Conservation (phyloP, 768 basidiomycete genomes). For the Cyclocybe cylindracea region DNA sequence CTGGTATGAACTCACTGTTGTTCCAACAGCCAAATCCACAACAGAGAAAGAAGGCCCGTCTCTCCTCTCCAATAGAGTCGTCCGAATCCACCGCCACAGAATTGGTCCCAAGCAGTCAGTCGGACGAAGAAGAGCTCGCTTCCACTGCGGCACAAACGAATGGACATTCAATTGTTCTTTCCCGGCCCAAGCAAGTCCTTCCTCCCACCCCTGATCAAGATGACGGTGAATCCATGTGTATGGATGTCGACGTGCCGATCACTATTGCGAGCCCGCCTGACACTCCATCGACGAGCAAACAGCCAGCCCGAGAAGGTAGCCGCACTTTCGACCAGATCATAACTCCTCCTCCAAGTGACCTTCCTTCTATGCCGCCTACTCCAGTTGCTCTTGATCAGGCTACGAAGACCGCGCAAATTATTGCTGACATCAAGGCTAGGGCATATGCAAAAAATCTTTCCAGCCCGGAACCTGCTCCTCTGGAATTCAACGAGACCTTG, state of each 20-base stretch:
- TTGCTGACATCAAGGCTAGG: constrained; percentile 65
- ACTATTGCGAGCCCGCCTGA: not conserved
- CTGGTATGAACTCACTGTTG: not conserved
- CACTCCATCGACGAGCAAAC: not conserved
- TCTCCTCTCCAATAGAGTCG: constrained; percentile 31
- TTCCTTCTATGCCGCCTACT: constrained; percentile 25
- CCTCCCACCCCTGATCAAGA: not conserved
- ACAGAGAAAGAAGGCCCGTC: constrained; percentile 37
- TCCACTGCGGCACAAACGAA: too few species aligned
- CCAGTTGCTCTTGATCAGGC: constrained; percentile 35
- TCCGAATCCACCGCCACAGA: constrained; percentile 22
- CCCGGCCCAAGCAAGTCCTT: too few species aligned
- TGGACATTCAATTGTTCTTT: too few species aligned
- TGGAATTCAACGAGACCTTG: constrained; percentile 44
- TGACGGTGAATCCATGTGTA: not conserved
- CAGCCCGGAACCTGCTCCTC: constrained; percentile 43
- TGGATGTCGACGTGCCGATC: too few species aligned
- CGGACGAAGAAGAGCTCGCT: constrained; percentile 59
- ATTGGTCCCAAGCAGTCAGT: constrained; percentile 65
- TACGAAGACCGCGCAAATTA: constrained; percentile 55
- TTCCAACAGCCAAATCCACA: constrained; percentile 12
- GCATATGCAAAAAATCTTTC: constrained; percentile 47
- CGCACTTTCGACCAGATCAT: constrained; percentile 8
- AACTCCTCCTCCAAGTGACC: constrained; percentile 25
- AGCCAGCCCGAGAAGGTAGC: not conserved